A percentile compares a stretch with the other conserved stretches of the same genome.
These are phyloP conservation scores for Lepraria neglecta DNA, from an alignment of 495 filamentous ascomycete genomes.

Conservation along the genomic window DNA sequence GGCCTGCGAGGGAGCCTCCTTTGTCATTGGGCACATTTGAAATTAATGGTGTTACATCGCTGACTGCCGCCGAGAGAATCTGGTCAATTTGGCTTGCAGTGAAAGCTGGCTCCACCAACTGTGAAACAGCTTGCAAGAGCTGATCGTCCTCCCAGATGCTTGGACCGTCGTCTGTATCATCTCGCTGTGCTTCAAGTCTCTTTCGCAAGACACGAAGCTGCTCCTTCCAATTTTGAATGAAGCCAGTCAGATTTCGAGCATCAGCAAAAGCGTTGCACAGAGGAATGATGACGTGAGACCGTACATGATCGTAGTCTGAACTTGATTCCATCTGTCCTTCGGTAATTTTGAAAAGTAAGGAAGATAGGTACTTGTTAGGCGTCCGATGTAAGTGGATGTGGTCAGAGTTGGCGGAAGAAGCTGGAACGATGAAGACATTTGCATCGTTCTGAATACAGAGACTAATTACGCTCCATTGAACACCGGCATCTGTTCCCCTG, in stretches of 20 bases:
- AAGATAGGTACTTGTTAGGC: constrained; percentile 37
- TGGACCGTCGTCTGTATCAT: constrained; percentile 23
- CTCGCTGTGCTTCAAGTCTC: not conserved
- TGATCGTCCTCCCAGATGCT: constrained; percentile 58
- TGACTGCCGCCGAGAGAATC: constrained; percentile 27
- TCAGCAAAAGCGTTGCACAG: constrained; percentile 57
- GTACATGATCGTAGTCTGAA: constrained; percentile 4
- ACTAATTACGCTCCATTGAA: constrained; percentile 57
- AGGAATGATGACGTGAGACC: constrained; percentile 44
- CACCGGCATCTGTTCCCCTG: constrained; percentile 21
- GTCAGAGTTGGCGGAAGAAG: not conserved
- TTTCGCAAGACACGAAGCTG: constrained; percentile 42
- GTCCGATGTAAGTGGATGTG: not conserved
- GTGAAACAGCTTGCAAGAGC: constrained; percentile 42
- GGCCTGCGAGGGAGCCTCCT: not conserved
- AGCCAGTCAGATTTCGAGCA: constrained; percentile 59
- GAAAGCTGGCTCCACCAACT: constrained; percentile 39
- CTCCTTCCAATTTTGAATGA: constrained; percentile 59
- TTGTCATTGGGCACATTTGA: not conserved
- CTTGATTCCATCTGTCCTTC: constrained; percentile 15
- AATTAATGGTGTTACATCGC: constrained; percentile 27
- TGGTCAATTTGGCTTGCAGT: constrained; percentile 40
- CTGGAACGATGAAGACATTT: constrained; percentile 55
- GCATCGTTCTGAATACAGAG: constrained; percentile 58
- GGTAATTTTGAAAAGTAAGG: constrained; percentile 39